Percentiles rank a stretch among this genome's conserved stretches.
Conservation (phyloP, 176 grass and related monocot species). For the Pharus latifolius region DNA sequence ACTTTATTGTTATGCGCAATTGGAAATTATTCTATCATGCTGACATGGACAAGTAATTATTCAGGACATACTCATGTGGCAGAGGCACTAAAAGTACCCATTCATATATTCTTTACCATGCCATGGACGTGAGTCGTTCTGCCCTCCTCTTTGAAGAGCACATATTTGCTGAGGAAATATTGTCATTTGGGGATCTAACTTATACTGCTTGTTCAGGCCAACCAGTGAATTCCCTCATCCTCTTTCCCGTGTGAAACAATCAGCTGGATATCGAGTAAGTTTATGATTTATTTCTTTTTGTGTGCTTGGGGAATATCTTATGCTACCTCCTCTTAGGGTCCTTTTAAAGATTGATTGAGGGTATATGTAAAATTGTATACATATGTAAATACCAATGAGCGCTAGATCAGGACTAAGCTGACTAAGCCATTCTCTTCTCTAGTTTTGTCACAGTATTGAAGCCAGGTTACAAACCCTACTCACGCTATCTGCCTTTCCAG, state of each 20-base stretch:
- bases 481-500: too few relatives aligned
- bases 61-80: slow-evolving; percentile 95
- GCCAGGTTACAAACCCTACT: too few relatives aligned
- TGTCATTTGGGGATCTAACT: slow-evolving; percentile 17
- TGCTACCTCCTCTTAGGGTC: neutral
- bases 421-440: too few relatives aligned
- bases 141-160: slow-evolving; percentile 6
- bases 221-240: slow-evolving; percentile 97
- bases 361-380: too few relatives aligned
- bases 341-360: too few relatives aligned
- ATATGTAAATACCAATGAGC: too few relatives aligned
- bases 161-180: slow-evolving; percentile 1
- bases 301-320: neutral
- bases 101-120: slow-evolving; percentile 99
- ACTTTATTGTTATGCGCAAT: slow-evolving; percentile 6
- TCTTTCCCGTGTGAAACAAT: slow-evolving; percentile 86
- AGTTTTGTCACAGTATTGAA: too few relatives aligned
- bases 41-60: slow-evolving; percentile 36
- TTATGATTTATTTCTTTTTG: slow-evolving; percentile 2
- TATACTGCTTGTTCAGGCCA: slow-evolving; percentile 56
- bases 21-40: slow-evolving; percentile 3
- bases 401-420: too few relatives aligned
- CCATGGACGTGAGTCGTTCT: slow-evolving; percentile 85
- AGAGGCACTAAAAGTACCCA: slow-evolving; percentile 73
- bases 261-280: slow-evolving; percentile 82